Evolutionary conservation across 148 eudicot species (phyloP), one percentile per base, ranked within the genome.

Genomic region (Vaccinium darrowii): DNA sequence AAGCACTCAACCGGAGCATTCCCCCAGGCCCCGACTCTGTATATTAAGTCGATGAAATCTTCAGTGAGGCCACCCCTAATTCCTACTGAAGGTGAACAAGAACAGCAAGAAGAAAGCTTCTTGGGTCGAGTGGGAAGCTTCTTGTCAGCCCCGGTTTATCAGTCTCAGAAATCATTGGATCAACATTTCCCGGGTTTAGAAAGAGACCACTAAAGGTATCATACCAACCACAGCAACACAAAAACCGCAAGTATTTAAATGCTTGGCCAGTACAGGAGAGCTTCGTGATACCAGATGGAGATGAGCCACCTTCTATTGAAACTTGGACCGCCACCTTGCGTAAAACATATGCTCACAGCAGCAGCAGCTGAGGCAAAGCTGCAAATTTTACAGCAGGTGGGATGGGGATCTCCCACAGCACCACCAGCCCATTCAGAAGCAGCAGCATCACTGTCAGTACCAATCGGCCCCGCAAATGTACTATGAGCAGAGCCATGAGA

Each of bases 201-300:
- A n/a, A n/a, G n/a, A n/a, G n/a, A n/a, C 84, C 88, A 57, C 62
- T 76, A 43, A n/a, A 84, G 73, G 57, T 79, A 87, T 80, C 92
- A 85, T 83, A 88, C 84, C 91, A 74, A 21, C 79, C n/a, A n/a
- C n/a, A n/a, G n/a, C n/a, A n/a, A n/a, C n/a, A n/a, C n/a, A n/a
- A n/a, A n/a, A n/a, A n/a, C n/a, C 84, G 9, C 19, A 84, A 85
- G 73, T 85, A 87, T 78, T 81, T 90, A 58, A 90, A 87, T 36
- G 30, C 88, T 58, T 92, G 98, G 95, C 97, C 92, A 43, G 88
- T 94, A 62, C 99, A 90, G 79, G 99, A 97, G 81, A 97, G 98
- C 83, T 93, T 88, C 74, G 96, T 93, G 65, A 89, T 97, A 83
- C 99, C 92, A 30, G 91, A 93, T 71, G 98, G 89, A 88, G 99